Evolutionary conservation across 2,329 filamentous ascomycete genomes (phyloP), one percentile per base, ranked within the genome.

Genomic region (Emergomyces pasteurianus): DNA sequence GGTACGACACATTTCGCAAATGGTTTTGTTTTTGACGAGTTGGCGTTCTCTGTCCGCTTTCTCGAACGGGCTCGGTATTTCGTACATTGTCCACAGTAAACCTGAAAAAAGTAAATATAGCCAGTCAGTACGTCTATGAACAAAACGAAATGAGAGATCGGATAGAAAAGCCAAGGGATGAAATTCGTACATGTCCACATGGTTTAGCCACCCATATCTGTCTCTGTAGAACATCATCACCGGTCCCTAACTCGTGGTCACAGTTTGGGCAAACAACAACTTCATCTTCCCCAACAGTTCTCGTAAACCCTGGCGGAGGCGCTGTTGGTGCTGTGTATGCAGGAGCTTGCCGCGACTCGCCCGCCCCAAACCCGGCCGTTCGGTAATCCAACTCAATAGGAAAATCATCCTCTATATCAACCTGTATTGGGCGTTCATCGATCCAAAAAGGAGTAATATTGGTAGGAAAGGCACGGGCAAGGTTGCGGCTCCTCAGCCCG

Each of bases 201-300:
- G 82, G 82, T 74, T 92, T 96, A 42, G 94, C 81, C 0, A 94
- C 87, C 91, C 92, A 97, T 64, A 97, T 92, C 68, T 96, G 88
- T 70, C 89, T 86, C 74, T 95, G 91, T 40, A 78, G 71, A 34
- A 82, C 78, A 26, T 80, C 79, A 60, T 80, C 84, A 16, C 91
- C 88, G 58, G 87, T 85, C 6, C 90, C 88, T 18, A 99, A 77
- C 74, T 97, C 92, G 62, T 89, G 82, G 21, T 88, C 86, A 68
- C 94, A 99, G 62, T 89, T 89, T 0, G 92, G 89, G 71, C 94
- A 99, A 0, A 96, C 80, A 2, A 92, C 81, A 0, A 88, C 79
- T 43, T 88, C 82, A 18, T 90, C 85, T 42, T 90, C 86, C 46
- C 78, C 82, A 0, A 89, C 88, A 56, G 84, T 85, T 62, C 92